These are phyloP conservation scores for Wickerhamiella cacticola DNA, from an alignment of 805 yeast genomes.

Conservation along the genomic window DNA sequence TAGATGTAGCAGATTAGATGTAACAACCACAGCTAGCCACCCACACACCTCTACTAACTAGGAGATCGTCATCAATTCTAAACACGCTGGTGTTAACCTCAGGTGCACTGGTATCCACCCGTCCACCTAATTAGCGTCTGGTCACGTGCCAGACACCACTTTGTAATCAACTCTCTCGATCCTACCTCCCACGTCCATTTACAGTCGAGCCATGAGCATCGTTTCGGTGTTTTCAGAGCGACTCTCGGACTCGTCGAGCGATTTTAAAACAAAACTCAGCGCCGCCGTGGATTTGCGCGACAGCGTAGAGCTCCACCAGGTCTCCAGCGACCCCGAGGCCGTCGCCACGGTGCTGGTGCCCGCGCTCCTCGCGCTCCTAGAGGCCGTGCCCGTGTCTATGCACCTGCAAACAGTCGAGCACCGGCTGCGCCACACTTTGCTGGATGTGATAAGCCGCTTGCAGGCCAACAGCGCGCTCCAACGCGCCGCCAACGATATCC, in stretches of 20 bases:
- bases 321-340: constrained; percentile 68
- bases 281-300: constrained; percentile 75
- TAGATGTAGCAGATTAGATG: no score
- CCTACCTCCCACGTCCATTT: constrained; percentile 4
- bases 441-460: constrained; percentile 70
- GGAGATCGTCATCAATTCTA: no score
- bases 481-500: constrained; percentile 49
- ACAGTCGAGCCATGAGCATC: background rate
- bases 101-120: no score
- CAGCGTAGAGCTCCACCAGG: constrained; percentile 70
- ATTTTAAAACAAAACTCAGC: constrained; percentile 50
- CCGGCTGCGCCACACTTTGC: constrained; percentile 58
- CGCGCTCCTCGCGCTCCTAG: constrained; percentile 48
- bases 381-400: constrained; percentile 41
- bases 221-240: constrained; percentile 17
- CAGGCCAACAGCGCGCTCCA: constrained; percentile 73
- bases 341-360: constrained; percentile 64
- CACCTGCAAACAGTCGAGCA: constrained; percentile 19
- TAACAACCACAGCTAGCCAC: no score
- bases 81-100: no score
- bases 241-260: constrained; percentile 29
- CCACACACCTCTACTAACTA: no score
- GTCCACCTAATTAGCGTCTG: no score
- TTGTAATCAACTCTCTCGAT: constrained; percentile 3
- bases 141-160: constrained; percentile 2